Conservation (phyloP, 2,329 filamentous ascomycete genomes). For the Aspergillus chevalieri region DNA sequence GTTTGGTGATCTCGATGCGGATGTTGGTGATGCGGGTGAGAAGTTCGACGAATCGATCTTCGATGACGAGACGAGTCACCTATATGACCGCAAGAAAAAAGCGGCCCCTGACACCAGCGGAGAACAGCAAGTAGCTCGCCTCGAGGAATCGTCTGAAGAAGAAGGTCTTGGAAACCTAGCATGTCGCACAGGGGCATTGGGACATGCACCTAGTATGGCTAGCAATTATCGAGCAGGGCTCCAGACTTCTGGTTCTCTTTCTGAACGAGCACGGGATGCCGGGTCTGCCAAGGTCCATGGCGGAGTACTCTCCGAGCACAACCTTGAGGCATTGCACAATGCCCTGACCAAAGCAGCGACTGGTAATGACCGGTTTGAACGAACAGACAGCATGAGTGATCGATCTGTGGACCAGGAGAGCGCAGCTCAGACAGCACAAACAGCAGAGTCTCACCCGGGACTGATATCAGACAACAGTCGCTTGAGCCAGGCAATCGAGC, state of each 20-base stretch:
- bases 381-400: slow-evolving; percentile 49
- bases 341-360: slow-evolving; percentile 77
- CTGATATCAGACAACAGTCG: slow-evolving; percentile 47
- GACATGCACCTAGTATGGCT: slow-evolving; percentile 31
- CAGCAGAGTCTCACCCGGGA: slow-evolving; percentile 37
- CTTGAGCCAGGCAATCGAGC: slow-evolving; percentile 41
- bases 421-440: slow-evolving; percentile 28
- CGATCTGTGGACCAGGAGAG: slow-evolving; percentile 31
- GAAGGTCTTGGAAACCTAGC: slow-evolving; percentile 7
- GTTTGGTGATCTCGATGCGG: slow-evolving; percentile 34
- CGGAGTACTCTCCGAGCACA: slow-evolving; percentile 47
- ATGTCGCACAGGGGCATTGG: slow-evolving; percentile 15
- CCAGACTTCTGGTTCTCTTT: slow-evolving; percentile 18
- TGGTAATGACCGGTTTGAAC: slow-evolving; percentile 66
- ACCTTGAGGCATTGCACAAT: slow-evolving; percentile 69
- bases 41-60: slow-evolving; percentile 45
- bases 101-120: slow-evolving; percentile 9
- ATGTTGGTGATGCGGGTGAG: slow-evolving; percentile 24
- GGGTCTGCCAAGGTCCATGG: slow-evolving; percentile 31
- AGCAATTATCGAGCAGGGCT: slow-evolving; percentile 23
- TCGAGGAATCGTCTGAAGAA: slow-evolving; percentile 8
- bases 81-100: slow-evolving; percentile 35
- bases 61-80: slow-evolving; percentile 41
- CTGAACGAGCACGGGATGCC: slow-evolving; percentile 22
- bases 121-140: not conserved